Evolutionary conservation across 116 monocot species (phyloP).

Genomic region (Papilionanthe hybrid): DNA sequence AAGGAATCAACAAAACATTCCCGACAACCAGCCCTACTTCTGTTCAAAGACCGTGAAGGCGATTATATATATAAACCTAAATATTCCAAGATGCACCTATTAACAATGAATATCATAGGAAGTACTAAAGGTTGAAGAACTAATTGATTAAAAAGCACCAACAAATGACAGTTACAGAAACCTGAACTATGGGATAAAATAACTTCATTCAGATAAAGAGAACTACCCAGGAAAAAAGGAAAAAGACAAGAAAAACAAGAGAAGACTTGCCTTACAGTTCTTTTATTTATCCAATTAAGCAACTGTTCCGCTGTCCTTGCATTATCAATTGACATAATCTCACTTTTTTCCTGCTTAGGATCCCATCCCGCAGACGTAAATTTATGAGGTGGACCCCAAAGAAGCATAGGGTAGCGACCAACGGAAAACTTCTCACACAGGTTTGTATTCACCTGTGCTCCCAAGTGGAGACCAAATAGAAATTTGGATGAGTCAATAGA

Average conservation of each 20-base stretch:
- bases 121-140: not conserved
- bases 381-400: slow-evolving; percentile 75
- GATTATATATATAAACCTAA: not conserved
- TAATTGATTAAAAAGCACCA: not conserved
- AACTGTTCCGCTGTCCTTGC: slow-evolving; percentile 68
- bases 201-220: not conserved
- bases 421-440: slow-evolving; percentile 88
- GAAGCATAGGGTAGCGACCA: slow-evolving; percentile 65
- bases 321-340: slow-evolving; percentile 65
- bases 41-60: not conserved
- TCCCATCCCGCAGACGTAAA: slow-evolving; percentile 53
- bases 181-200: not conserved
- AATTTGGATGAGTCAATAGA: slow-evolving; percentile 4
- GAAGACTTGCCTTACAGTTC: slow-evolving; percentile 54
- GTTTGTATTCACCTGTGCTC: slow-evolving; percentile 79
- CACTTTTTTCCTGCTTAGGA: slow-evolving; percentile 65
- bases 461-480: slow-evolving; percentile 21
- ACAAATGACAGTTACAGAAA: not conserved
- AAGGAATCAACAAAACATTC: not conserved
- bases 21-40: not conserved
- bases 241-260: not conserved
- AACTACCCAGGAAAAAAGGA: not conserved
- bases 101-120: not conserved
- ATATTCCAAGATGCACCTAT: not conserved
- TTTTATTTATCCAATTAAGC: slow-evolving; percentile 91